These are phyloP conservation scores for Exophiala dermatitidis DNA, from an alignment of 2,329 filamentous ascomycete genomes.

Conservation along the genomic window DNA sequence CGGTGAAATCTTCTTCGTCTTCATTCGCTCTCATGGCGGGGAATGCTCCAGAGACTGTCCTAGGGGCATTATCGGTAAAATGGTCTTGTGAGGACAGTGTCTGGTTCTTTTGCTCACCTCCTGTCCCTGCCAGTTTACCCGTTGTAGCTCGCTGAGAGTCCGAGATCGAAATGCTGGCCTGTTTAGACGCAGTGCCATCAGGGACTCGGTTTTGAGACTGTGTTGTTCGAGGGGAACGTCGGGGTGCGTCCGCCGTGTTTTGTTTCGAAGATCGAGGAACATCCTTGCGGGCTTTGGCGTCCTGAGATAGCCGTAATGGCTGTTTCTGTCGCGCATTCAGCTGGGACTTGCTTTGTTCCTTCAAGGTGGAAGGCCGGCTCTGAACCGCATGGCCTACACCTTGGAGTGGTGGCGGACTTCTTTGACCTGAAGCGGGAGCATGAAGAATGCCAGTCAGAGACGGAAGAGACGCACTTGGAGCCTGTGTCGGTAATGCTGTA, in stretches of 20 bases:
- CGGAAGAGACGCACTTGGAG: neutral
- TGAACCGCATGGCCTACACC: neutral
- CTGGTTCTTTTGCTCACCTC: too few relatives aligned
- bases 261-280: too few relatives aligned
- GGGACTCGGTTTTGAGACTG: neutral
- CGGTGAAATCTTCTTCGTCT: conserved; percentile 16
- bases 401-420: neutral
- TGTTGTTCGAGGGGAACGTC: neutral
- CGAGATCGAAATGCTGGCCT: neutral
- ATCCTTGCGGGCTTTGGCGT: neutral
- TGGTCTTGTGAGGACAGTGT: too few relatives aligned
- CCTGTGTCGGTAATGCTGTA: neutral
- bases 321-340: conserved; percentile 1
- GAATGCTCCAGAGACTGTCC: too few relatives aligned
- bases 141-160: neutral
- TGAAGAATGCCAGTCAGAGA: neutral
- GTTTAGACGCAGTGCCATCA: neutral
- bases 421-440: neutral
- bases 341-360: conserved; percentile 5
- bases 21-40: too few relatives aligned
- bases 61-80: too few relatives aligned
- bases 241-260: neutral
- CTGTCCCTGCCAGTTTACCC: neutral
- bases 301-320: neutral
- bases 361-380: neutral